These are phyloP conservation scores for Lagenidium giganteum DNA, from an alignment of 352 stramenopile species.

Conservation along the genomic window DNA sequence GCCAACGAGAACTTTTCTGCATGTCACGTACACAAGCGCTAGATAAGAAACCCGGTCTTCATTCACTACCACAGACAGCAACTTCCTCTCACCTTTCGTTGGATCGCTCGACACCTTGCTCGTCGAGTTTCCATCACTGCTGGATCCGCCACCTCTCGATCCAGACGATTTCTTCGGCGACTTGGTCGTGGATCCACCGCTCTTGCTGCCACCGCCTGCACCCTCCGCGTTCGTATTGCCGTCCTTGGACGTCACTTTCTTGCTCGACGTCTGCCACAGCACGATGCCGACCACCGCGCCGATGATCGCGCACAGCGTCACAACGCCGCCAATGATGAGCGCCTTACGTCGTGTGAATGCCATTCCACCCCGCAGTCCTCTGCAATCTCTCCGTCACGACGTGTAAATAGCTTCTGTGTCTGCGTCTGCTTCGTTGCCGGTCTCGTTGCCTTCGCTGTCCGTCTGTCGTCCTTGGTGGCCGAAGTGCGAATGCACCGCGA, in stretches of 20 bases:
- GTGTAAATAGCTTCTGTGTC: too few relatives aligned
- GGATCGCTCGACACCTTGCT: constrained; percentile 8
- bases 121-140: constrained; percentile 9
- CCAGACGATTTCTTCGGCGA: constrained; percentile 13
- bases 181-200: constrained; percentile 13
- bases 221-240: neutral
- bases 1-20: constrained; percentile 38
- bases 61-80: constrained; percentile 15
- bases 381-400: too few relatives aligned
- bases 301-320: constrained; percentile 38
- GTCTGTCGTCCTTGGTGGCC: too few relatives aligned
- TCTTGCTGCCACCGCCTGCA: constrained; percentile 3
- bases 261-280: constrained; percentile 30
- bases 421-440: too few relatives aligned
- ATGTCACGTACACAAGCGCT: neutral
- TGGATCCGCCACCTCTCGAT: constrained; percentile 11
- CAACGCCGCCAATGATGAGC: constrained; percentile 35
- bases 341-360: constrained; percentile 21
- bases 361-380: too few relatives aligned
- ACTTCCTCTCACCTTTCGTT: constrained; percentile 8
- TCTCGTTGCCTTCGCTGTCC: too few relatives aligned
- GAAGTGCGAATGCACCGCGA: constrained; percentile 30
- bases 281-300: constrained; percentile 36
- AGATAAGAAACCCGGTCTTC: constrained; percentile 11
- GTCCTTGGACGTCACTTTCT: constrained; percentile 9